Evolutionary conservation across 1,139 yeast genomes (phyloP), one percentile per base, ranked within the genome.

Genomic region (Saccharomyces hybrid): DNA sequence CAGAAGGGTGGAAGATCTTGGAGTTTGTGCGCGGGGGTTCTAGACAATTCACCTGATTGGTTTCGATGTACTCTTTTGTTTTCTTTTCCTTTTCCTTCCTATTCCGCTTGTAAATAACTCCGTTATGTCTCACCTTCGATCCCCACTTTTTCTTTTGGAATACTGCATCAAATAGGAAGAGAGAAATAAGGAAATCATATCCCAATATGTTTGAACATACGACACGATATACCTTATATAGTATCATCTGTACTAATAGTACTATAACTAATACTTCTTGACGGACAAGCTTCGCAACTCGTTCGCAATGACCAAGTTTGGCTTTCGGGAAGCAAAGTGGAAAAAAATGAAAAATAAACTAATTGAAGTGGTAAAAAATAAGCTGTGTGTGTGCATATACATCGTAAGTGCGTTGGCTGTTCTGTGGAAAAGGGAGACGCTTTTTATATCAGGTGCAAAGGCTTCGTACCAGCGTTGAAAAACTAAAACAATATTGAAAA

Each of bases 1-100:
- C 99, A 28, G 96, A 89, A 67, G 99, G 99, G 47, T 95, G 99
- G 99, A 89, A 88, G 76, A 84, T 95, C 55, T 74, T 93, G 67
- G 99, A 95, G 73, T 88, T 95, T 70, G 97, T 90, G 53, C 85
- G 97, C 69, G 96, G 96, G 62, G 95, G 90, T 51, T 85, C 96
- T 51, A 84, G 96, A 75, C 88, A 86, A 56, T 89, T 87, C 82
- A 90, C 91, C 63, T 89, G 69, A 71, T 38, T 38, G 16, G 38
- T 32, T 32, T 7, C 20, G 25, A 38, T n/a, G 16, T 32, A 9
- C 28, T 50, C 41, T 42, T 27, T 47, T 32, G 38, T 29, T 42
- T 28, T 25, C 20, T 42, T 48, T 23, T 38, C 27, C 48, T 23
- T 14, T 42, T 14, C 28, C 28, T 32, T 23, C 26, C 31, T 29